Base-by-base conservation (phyloP, 116 monocot genomes). In the Posidonia oceanica region DNA sequence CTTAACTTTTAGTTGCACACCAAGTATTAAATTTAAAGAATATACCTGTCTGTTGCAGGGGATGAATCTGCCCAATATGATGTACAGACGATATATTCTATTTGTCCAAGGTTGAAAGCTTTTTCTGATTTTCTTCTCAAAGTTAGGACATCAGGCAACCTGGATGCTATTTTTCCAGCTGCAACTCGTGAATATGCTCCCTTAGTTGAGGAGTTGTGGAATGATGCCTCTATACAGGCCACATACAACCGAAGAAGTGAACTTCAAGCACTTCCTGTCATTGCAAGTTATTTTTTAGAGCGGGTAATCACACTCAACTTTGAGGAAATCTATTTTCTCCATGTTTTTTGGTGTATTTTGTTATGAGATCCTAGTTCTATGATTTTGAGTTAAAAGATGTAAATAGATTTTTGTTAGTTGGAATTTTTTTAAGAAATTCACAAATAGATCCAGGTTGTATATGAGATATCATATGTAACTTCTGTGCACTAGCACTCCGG, bases 91-190 rank as follows among this genome's bases (percentile, higher is more conserved):
- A 58, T 77, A 29, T 98, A 90, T 59, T 82, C 85, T n/a, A 76
- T 98, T 70, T 61, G 76, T 66, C 82, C 90, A 69, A 80, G 85
- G 57, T 77, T 93, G 69, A 90, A 87, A 74, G 77, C 71, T 74
- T 92, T 91, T 68, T 88, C 93, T 57, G 90, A 99, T 72, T 90
- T 85, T 83, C 77, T 99, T 60, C 86, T 99, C 53, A 86, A 86
- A 62, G 86, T 78, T 59, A 88, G 84, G 86, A 90, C 86, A 59
- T 84, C 83, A 39, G 93, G 93, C 52, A 83, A 77, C 56, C 72
- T 99, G 23, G 87, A 93, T 69, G 93, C 77, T 63, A 87, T 93
- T 75, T 98, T 93, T 67, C 90, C 89, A 56, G 87, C 98, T 69
- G 83, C 89, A 66, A 79, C 87, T 57, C 87, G 93, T 70, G 93